A percentile compares a stretch with the other conserved stretches of the same genome.
phyloP scores from a whole-genome alignment of 257 asterid species.

The Apocynum venetum region DNA sequence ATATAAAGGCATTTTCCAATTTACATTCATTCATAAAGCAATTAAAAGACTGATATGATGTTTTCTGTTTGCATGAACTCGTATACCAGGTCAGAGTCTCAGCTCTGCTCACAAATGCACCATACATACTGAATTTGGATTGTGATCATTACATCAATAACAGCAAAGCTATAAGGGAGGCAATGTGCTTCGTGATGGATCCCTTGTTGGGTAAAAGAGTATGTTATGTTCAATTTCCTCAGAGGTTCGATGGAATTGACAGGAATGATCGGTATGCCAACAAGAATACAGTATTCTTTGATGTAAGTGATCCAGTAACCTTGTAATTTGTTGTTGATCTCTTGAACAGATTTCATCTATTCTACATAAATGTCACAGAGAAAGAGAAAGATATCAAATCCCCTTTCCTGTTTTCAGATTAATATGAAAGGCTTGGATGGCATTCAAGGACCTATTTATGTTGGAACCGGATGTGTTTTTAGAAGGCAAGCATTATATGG shows the following conservation, averaged over 20 bases:
- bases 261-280: slow-evolving; percentile 22
- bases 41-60: not conserved
- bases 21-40: not conserved
- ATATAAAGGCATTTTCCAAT: not conserved
- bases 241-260: slow-evolving; percentile 26
- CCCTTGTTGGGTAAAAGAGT: slow-evolving; percentile 19
- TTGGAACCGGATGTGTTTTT: slow-evolving; percentile 41
- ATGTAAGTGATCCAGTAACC: slow-evolving; percentile 15
- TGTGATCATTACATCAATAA: slow-evolving; percentile 26
- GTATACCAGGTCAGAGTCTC: slow-evolving; percentile 18
- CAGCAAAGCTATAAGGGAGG: slow-evolving; percentile 22
- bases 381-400: not conserved
- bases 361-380: not conserved
- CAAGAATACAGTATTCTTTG: slow-evolving; percentile 20
- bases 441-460: slow-evolving; percentile 39
- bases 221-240: slow-evolving; percentile 27
- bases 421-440: slow-evolving; percentile 43
- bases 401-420: slow-evolving; percentile 19
- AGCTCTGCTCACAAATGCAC: slow-evolving; percentile 21
- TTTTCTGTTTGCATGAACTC: not conserved
- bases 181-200: slow-evolving; percentile 32
- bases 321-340: not conserved
- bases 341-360: no score
- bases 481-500: slow-evolving; percentile 36
- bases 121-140: slow-evolving; percentile 20